A percentile compares a stretch with the other conserved stretches of the same genome.
phyloP scores from a whole-genome alignment of 2,329 filamentous ascomycete genomes.

The Stachybotrys elegans region DNA sequence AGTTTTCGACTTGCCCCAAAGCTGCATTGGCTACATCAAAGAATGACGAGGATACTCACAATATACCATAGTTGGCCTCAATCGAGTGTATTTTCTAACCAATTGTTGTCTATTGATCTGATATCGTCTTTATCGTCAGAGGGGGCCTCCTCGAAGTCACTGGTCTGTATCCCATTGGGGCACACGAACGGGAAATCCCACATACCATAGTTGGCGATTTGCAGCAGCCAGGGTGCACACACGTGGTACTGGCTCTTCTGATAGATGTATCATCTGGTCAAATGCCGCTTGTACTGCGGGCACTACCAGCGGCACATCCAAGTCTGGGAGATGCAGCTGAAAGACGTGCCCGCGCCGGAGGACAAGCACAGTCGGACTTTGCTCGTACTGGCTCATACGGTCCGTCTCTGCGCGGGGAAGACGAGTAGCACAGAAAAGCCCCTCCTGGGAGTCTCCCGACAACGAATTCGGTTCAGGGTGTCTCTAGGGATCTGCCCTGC shows the following conservation, averaged over 20 bases:
- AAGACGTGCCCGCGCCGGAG: background rate
- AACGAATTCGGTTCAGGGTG: background rate
- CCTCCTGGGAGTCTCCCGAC: background rate
- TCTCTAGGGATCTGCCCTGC: background rate
- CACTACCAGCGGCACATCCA: background rate
- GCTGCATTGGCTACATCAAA: too few species aligned
- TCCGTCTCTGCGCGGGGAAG: background rate
- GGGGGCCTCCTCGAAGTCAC: too few species aligned
- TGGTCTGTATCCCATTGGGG: too few species aligned
- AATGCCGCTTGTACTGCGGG: background rate
- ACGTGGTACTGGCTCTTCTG: background rate
- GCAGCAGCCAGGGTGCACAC: background rate
- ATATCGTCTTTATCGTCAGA: too few species aligned
- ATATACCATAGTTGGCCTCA: background rate
- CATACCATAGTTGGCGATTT: background rate
- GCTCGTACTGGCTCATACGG: background rate
- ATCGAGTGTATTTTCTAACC: too few species aligned
- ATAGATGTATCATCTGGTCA: background rate
- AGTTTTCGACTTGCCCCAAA: background rate
- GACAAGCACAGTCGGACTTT: background rate
- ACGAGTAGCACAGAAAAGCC: background rate
- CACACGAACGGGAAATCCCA: too few species aligned
- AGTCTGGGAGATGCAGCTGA: background rate
- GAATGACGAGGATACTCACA: background rate
- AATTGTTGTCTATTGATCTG: too few species aligned